A percentile compares a stretch with the other conserved stretches of the same genome.
Conservation (phyloP, 768 basidiomycete species). For the Boletales sp. region DNA sequence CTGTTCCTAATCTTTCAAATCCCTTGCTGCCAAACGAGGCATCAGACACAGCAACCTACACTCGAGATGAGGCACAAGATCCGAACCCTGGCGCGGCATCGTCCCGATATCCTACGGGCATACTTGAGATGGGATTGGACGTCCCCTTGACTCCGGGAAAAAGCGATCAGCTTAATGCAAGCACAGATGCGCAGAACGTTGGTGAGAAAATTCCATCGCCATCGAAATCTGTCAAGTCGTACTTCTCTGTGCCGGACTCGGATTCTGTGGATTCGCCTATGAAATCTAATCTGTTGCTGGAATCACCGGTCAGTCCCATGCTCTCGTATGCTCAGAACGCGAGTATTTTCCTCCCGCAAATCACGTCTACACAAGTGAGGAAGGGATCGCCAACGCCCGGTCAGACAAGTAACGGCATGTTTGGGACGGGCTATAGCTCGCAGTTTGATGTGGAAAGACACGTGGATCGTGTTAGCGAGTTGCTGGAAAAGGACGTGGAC, state of each 20-base stretch:
- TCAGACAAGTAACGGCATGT: slow-evolving; percentile 23
- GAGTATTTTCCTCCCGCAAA: slow-evolving; percentile 34
- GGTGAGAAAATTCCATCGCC: slow-evolving; percentile 26
- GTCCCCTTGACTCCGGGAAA: slow-evolving; percentile 2
- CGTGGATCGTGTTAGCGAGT: slow-evolving; percentile 49
- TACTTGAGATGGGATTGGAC: not conserved
- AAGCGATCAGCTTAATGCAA: not conserved
- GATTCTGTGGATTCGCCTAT: slow-evolving; percentile 24
- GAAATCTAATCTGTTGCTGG: slow-evolving; percentile 24
- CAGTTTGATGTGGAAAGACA: slow-evolving; percentile 57
- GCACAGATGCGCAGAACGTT: not conserved
- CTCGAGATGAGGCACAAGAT: slow-evolving; percentile 4
- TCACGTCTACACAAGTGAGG: slow-evolving; percentile 35
- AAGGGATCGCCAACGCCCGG: slow-evolving; percentile 10
- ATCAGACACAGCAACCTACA: not conserved
- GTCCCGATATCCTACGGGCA: not conserved
- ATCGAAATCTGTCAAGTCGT: slow-evolving; percentile 32
- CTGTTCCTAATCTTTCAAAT: not conserved
- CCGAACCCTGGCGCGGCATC: not conserved
- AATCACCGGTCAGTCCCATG: slow-evolving; percentile 34
- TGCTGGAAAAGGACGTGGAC: slow-evolving; percentile 58
- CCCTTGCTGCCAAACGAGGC: slow-evolving; percentile 9
- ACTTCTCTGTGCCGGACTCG: slow-evolving; percentile 39
- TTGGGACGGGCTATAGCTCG: slow-evolving; percentile 49
- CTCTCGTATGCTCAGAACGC: slow-evolving; percentile 35